Base-by-base conservation (phyloP, 352 stramenopile species). In the Thalassiosira delicatula region DNA sequence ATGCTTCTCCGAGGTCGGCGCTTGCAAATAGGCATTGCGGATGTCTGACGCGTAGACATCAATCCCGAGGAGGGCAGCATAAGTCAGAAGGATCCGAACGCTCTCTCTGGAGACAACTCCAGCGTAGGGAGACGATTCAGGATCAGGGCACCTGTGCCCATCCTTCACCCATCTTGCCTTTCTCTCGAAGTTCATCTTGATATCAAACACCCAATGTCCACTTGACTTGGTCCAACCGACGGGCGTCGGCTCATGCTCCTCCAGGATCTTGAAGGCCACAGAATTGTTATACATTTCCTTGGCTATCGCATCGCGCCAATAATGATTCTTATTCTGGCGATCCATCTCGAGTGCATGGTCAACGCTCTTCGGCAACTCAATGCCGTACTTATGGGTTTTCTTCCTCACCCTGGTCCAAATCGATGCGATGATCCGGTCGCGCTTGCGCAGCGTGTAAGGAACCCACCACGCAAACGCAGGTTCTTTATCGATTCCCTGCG, bases 221-320 rank as follows among this genome's bases (percentile, higher is more conserved):
- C 44, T 53, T 23, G 44, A 53, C 21, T 49, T 44, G 4, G 35
- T 49, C 33, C 56, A 62, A 19, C 19, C 44, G 44, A 23, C 19
- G 44, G 23, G 23, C 14, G 4, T 53, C 3, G 9, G 9, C 4
- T 17, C 19, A 23, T 17, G 27, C 32, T 8, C 51, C 70, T 33
- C 70, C 23, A 88, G 32, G 27, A 91, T 86, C 19, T 89, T 33
- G 63, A 92, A 88, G 2, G 83, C 79, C 59, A 82, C 40, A 23
- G 49, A 27, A 29, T 89, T 59, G 32, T 84, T 88, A 1, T 49
- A n/a, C 85, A 91, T 90, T 59, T 92, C 80, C 56, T 85, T 86
- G 3, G 0, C 29, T 21, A 87, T 35, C 0, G 78, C 83, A 76
- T 91, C 71, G 5, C 4, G 8, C 85, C 85, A 90, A 42, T 12